Evolutionary conservation across 768 basidiomycete genomes (phyloP).

Genomic region (Boletus speciosus): DNA sequence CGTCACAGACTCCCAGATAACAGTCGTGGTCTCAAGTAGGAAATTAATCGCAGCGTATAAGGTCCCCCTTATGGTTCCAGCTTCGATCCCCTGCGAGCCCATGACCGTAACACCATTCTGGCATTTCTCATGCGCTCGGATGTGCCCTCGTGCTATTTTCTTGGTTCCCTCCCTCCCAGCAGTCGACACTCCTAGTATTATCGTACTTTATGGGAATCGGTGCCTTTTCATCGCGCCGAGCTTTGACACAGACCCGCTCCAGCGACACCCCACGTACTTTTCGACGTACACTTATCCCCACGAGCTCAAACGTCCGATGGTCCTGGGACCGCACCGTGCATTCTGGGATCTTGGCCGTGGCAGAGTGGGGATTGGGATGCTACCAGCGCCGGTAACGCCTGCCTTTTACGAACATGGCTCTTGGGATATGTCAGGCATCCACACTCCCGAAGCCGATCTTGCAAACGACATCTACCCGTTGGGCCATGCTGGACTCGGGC

Average conservation of each 20-base stretch:
- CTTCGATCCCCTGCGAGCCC: background rate
- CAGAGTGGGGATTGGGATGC: background rate
- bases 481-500: background rate
- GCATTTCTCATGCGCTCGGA: constrained; percentile 4
- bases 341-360: background rate
- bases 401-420: background rate
- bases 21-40: constrained; percentile 2
- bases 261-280: constrained; percentile 12
- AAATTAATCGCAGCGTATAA: constrained; percentile 4
- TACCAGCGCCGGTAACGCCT: background rate
- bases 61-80: background rate
- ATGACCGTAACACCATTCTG: background rate
- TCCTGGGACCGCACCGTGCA: background rate
- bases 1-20: constrained; percentile 6
- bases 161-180: constrained; percentile 11
- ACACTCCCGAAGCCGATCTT: background rate
- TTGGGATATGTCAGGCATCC: background rate
- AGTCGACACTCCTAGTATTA: constrained; percentile 5
- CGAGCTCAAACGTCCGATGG: background rate
- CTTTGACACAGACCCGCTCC: background rate
- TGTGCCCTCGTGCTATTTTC: constrained; percentile 7
- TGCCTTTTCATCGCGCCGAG: constrained; percentile 5
- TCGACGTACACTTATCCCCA: constrained; percentile 7
- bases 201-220: constrained; percentile 7
- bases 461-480: background rate